phyloP scores from a whole-genome alignment of 805 yeast genomes.

The Myxozyma mucilagina region DNA sequence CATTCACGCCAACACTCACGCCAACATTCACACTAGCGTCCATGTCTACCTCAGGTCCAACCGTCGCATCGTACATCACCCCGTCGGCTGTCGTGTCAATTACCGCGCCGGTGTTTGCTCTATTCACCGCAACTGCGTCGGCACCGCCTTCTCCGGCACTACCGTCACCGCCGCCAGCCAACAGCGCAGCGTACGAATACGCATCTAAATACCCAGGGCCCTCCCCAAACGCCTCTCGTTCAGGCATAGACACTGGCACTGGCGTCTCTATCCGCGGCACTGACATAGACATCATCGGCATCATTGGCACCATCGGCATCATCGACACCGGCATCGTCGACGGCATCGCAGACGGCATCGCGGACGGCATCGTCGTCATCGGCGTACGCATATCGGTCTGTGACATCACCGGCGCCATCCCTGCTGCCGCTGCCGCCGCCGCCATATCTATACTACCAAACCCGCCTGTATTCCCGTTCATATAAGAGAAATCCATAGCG shows the following conservation, averaged over 20 bases:
- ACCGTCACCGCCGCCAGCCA: not conserved
- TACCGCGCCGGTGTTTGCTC: not conserved
- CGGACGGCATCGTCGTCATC: not conserved
- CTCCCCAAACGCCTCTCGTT: too few species aligned
- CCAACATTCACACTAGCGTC: too few species aligned
- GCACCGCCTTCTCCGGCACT: not conserved
- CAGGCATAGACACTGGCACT: not conserved
- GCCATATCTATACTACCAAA: not conserved
- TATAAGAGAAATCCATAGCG: constrained; percentile 22
- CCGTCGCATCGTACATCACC: too few species aligned
- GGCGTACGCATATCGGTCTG: not conserved
- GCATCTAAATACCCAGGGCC: not conserved
- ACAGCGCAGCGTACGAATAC: constrained; percentile 1
- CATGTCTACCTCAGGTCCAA: too few species aligned
- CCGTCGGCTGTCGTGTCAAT: not conserved
- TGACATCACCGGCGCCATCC: not conserved
- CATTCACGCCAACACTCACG: too few species aligned
- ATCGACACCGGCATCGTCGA: not conserved
- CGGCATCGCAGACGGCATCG: not conserved
- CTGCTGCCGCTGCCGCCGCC: constrained; percentile 7
- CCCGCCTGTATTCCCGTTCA: constrained; percentile 1
- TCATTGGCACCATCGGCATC: not conserved
- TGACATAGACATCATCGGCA: not conserved
- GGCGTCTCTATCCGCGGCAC: not conserved
- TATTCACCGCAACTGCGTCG: not conserved